A percentile compares a stretch with the other conserved stretches of the same genome.
phyloP scores from a whole-genome alignment of 768 basidiomycete genomes.

The Termitomyces sp. region DNA sequence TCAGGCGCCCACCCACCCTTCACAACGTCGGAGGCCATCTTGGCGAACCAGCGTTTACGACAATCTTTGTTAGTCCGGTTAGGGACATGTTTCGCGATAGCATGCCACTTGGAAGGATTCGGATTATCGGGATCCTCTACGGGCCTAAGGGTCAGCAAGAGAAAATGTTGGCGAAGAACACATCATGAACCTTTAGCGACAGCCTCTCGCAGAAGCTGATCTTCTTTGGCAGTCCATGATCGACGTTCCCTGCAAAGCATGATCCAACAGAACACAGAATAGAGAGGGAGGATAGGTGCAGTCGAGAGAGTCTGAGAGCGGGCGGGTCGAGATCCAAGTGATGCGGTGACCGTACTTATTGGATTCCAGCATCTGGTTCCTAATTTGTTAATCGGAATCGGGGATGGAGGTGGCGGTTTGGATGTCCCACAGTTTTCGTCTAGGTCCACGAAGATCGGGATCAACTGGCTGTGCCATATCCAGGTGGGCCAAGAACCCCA shows the following conservation, averaged over 20 bases:
- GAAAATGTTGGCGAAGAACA: conserved; percentile 1
- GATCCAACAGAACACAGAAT: conserved; percentile 16
- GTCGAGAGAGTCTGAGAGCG: neutral
- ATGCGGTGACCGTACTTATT: conserved; percentile 20
- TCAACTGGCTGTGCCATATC: conserved; percentile 18
- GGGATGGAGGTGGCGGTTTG: conserved; percentile 20
- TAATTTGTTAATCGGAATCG: conserved; percentile 19
- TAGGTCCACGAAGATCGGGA: conserved; percentile 17
- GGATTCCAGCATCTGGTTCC: conserved; percentile 12
- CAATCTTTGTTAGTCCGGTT: conserved; percentile 62
- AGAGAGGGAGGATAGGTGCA: neutral
- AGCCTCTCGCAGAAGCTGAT: conserved; percentile 47
- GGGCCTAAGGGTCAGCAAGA: conserved; percentile 7
- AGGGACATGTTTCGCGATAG: conserved; percentile 57
- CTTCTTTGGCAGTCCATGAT: conserved; percentile 49
- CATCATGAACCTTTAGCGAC: conserved; percentile 37
- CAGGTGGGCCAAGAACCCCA: conserved; percentile 16
- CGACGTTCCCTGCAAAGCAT: conserved; percentile 44
- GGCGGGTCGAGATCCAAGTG: conserved; percentile 16
- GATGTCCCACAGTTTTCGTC: conserved; percentile 14
- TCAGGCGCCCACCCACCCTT: conserved; percentile 61
- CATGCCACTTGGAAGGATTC: conserved; percentile 59
- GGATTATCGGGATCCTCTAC: conserved; percentile 52
- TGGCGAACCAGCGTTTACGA: conserved; percentile 59
- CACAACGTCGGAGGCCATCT: conserved; percentile 58